These are phyloP conservation scores for Umbilicus rupestris DNA, from an alignment of 164 flowering plant genomes.

Conservation along the genomic window DNA sequence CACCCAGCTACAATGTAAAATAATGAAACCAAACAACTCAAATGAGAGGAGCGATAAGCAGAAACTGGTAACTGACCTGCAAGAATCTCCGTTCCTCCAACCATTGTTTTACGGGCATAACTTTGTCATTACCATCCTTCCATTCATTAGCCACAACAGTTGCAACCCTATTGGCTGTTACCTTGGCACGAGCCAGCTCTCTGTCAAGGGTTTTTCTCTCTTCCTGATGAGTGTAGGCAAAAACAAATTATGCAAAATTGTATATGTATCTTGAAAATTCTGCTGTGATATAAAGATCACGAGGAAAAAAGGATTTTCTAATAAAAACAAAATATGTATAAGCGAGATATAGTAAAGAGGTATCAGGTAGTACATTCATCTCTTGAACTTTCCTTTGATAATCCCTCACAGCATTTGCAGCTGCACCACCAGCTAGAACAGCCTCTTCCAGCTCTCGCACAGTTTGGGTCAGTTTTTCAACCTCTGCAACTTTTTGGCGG, in stretches of 20 bases:
- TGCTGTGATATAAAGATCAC: too few species aligned
- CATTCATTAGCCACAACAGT: slow-evolving; percentile 81
- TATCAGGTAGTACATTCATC: slow-evolving; percentile 43
- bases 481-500: slow-evolving; percentile 59
- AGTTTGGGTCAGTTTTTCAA: slow-evolving; percentile 63
- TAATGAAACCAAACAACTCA: not conserved
- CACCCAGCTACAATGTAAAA: not conserved
- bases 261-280: not conserved
- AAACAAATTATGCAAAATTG: not conserved
- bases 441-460: slow-evolving; percentile 71
- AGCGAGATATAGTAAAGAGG: not conserved
- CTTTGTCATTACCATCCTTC: slow-evolving; percentile 85
- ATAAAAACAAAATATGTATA: slow-evolving; percentile 6
- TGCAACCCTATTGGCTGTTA: slow-evolving; percentile 74
- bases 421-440: slow-evolving; percentile 68
- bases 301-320: not conserved
- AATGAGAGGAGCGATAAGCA: not conserved
- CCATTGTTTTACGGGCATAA: slow-evolving; percentile 88
- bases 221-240: slow-evolving; percentile 30
- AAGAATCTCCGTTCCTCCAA: slow-evolving; percentile 63
- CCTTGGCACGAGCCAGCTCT: slow-evolving; percentile 74
- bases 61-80: slow-evolving; percentile 33
- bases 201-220: slow-evolving; percentile 63
- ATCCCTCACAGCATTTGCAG: slow-evolving; percentile 74
- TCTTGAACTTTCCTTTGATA: slow-evolving; percentile 62